phyloP scores from a whole-genome alignment of 352 stramenopile genomes.

The Globisporangium ultimum region DNA sequence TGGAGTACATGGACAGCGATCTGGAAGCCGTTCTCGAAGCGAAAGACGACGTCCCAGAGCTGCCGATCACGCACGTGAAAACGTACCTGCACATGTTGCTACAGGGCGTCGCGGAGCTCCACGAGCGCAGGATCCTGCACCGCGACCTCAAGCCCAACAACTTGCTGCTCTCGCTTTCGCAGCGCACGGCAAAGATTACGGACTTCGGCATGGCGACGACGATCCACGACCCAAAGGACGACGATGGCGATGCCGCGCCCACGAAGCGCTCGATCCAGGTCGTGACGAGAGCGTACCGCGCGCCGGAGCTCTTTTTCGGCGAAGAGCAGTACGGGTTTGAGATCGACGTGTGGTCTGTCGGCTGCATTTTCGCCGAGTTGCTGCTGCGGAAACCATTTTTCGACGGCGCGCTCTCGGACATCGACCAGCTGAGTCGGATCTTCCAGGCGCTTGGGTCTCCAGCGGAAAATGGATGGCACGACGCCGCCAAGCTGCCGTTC shows the following conservation, averaged over 20 bases:
- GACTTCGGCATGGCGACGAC: constrained; percentile 79
- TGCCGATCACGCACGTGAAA: constrained; percentile 59
- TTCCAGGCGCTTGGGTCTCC: constrained; percentile 65
- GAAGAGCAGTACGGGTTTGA: constrained; percentile 49
- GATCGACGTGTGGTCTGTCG: constrained; percentile 78
- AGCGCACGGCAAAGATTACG: constrained; percentile 60
- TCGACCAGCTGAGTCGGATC: constrained; percentile 78
- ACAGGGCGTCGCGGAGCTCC: constrained; percentile 53
- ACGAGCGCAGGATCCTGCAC: constrained; percentile 56
- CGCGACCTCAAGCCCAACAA: constrained; percentile 86
- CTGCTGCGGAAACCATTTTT: constrained; percentile 55
- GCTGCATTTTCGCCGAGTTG: constrained; percentile 81
- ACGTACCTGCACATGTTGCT: constrained; percentile 69
- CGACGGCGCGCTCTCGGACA: constrained; percentile 60
- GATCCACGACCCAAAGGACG: constrained; percentile 16
- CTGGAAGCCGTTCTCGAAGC: constrained; percentile 56
- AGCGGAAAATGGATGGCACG: constrained; percentile 56
- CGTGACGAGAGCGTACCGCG: constrained; percentile 66
- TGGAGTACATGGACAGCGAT: constrained; percentile 82
- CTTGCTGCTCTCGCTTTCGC: constrained; percentile 46
- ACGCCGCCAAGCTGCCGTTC: constrained; percentile 57
- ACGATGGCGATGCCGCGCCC: constrained; percentile 5
- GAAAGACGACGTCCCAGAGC: constrained; percentile 27
- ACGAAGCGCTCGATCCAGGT: constrained; percentile 63
- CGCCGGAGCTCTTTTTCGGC: constrained; percentile 80